Evolutionary conservation across 163 green algal genomes (phyloP), one percentile per base, ranked within the genome.

Genomic region (Scenedesmus sp.): DNA sequence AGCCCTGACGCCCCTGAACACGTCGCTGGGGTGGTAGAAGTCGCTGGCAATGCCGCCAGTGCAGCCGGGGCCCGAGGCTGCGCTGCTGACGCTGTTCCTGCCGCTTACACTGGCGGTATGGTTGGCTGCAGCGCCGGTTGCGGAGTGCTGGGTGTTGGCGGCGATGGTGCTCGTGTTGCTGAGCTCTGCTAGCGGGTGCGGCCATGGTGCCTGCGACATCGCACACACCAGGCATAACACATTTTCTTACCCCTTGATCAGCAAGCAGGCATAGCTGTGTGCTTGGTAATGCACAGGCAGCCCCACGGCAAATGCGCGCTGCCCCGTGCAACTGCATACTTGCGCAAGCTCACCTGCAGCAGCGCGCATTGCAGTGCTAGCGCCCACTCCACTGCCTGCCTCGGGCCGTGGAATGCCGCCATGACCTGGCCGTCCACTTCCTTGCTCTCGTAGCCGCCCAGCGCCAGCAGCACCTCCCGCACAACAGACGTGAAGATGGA

Each of bases 371-470:
- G 94, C 59, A 96, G 92, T 80, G 94, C 92, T 80, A 97, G 70
- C 20, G 92, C 94, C 93, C 95, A 97, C 89, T 96, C 93, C 44
- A 96, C 81, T 5, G 94, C 95, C 35, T 81, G 65, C 5, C 81
- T 78, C 24, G 89, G 72, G 15, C 68, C 40, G 1, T 81, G 61
- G 73, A 96, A 96, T 10, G 94, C 88, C 1, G 87, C 81, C 93
- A 96, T 94, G 68, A 95, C 94, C 35, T 72, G 76, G 70, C 94
- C 93, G 10, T 94, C 91, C 33, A 92, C 93, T 80, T 96, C 94
- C 88, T 97, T 95, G 86, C 93, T 95, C 84, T 97, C 94, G 68
- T 97, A 97, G 6, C 87, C 87, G 73, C 40, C 92, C 16, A 78
- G 15, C 20, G 79, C 53, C 43, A 88, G 79, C 79, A 91, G 79